Conservation (phyloP, 129 eudicot species). For the Helichrysum umbraculigerum region DNA sequence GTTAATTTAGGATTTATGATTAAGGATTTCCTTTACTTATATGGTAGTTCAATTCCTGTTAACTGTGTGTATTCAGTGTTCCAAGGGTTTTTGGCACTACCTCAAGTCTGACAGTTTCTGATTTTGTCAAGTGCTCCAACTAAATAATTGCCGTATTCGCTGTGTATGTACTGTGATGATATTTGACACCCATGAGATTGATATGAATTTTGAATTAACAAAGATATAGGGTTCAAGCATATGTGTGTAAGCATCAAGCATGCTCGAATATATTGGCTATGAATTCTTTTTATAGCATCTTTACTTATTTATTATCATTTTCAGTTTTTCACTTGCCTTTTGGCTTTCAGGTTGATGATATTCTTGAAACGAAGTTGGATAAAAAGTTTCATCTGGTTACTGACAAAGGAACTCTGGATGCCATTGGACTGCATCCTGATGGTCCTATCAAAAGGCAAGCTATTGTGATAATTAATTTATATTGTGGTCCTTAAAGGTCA, state of each 20-base stretch:
- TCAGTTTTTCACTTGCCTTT: slow-evolving; percentile 8
- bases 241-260: not conserved
- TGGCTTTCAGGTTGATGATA: slow-evolving; percentile 83
- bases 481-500: not conserved
- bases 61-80: not conserved
- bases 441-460: slow-evolving; percentile 82
- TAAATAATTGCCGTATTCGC: not conserved
- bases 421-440: slow-evolving; percentile 98
- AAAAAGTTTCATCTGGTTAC: slow-evolving; percentile 65
- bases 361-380: slow-evolving; percentile 93
- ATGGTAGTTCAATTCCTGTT: not conserved
- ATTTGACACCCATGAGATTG: not conserved
- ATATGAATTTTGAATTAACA: not conserved
- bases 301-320: not conserved
- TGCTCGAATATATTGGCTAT: not conserved
- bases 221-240: not conserved
- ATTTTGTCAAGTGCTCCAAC: not conserved
- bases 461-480: slow-evolving; percentile 6
- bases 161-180: not conserved
- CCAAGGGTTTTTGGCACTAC: not conserved
- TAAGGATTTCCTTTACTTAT: not conserved
- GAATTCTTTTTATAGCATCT: not conserved
- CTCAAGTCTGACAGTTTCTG: not conserved
- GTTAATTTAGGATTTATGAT: not conserved
- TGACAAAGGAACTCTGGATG: slow-evolving; percentile 97